These are phyloP conservation scores for Vitis rupestris DNA, from an alignment of 164 flowering plant species.

Conservation along the genomic window DNA sequence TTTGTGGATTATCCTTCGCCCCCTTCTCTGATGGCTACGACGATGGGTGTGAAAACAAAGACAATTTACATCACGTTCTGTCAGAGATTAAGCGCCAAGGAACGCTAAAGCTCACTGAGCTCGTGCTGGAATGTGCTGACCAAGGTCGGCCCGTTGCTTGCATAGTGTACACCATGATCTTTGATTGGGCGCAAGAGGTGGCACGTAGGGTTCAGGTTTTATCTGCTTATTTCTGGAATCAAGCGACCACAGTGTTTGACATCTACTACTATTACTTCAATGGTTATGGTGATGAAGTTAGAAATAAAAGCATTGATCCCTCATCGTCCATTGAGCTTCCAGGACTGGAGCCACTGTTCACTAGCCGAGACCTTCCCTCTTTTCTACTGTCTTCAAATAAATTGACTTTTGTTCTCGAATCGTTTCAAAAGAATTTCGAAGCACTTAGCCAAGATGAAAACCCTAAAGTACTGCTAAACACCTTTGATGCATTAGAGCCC, in stretches of 20 bases:
- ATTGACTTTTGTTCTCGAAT: background rate
- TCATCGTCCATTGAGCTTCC: background rate
- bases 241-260: conserved; percentile 21
- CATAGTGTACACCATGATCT: background rate
- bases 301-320: background rate
- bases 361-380: too few relatives aligned
- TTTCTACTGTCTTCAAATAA: too few relatives aligned
- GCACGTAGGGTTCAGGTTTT: conserved; percentile 18
- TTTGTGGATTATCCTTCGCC: too few relatives aligned
- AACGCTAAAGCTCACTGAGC: too few relatives aligned
- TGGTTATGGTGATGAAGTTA: conserved; percentile 9
- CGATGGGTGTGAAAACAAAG: too few relatives aligned
- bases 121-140: background rate
- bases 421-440: background rate
- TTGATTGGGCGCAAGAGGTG: background rate
- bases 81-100: too few relatives aligned
- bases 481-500: background rate
- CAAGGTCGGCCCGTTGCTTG: background rate
- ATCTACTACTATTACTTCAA: conserved; percentile 25
- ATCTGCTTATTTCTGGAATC: conserved; percentile 20
- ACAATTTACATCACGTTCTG: too few relatives aligned
- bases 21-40: too few relatives aligned
- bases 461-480: background rate
- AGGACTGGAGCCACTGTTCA: too few relatives aligned
- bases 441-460: background rate